phyloP scores from a whole-genome alignment of 2,329 filamentous ascomycete genomes.

The Botrytis medusae region DNA sequence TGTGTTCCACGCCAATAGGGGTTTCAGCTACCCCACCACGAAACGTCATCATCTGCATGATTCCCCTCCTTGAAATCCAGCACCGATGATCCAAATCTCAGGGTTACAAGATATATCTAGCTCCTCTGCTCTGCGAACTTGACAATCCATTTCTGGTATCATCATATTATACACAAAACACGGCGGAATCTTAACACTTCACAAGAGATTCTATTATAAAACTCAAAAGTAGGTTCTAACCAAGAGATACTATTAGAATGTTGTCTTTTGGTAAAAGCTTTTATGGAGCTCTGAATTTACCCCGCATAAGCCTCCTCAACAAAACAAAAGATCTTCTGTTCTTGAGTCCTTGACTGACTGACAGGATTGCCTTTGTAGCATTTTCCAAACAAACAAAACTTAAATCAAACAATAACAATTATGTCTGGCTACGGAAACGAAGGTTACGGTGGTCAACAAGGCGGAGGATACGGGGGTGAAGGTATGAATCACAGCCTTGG shows the following conservation, averaged over 20 bases:
- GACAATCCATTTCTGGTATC: not conserved
- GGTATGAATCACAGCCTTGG: not conserved
- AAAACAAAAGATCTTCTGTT: not conserved
- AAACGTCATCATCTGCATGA: constrained; percentile 17
- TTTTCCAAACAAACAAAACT: not conserved
- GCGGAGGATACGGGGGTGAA: constrained; percentile 20
- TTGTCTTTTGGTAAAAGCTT: not conserved
- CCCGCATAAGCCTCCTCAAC: constrained; percentile 15
- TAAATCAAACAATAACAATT: constrained; percentile 7
- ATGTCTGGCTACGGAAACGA: constrained; percentile 26
- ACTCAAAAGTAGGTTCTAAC: not conserved
- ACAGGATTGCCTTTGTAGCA: not conserved
- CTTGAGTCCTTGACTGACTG: not conserved
- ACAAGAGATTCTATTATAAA: not conserved
- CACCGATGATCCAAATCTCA: not conserved
- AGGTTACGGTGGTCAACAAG: constrained; percentile 18
- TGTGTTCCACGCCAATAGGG: constrained; percentile 1
- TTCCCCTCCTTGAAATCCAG: constrained; percentile 12
- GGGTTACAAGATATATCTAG: not conserved
- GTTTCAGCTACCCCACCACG: constrained; percentile 13
- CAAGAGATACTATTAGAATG: not conserved
- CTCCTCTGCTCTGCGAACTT: not conserved
- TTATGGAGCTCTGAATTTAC: not conserved
- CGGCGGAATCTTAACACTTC: not conserved
- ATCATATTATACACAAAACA: not conserved